Conservation (phyloP, 164 flowering plant species). For the Magnolia changhungtana region DNA sequence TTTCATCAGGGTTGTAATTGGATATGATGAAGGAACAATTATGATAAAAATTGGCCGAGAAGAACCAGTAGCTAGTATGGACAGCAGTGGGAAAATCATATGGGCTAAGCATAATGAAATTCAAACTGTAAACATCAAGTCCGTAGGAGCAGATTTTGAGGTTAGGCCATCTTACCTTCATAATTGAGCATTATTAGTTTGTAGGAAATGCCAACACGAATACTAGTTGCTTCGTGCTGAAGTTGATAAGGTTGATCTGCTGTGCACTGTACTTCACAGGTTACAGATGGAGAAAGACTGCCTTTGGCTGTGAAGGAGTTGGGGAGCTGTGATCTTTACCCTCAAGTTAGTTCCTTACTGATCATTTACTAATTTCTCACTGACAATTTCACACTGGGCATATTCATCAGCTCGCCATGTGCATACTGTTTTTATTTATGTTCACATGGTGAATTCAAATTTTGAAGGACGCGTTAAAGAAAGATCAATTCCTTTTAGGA, state of each 20-base stretch:
- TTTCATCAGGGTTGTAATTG: conserved; percentile 71
- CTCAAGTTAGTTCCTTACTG: conserved; percentile 56
- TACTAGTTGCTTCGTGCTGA: too few species aligned
- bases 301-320: conserved; percentile 95
- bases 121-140: conserved; percentile 94
- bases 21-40: conserved; percentile 96
- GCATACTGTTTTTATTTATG: too few species aligned
- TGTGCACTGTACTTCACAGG: conserved; percentile 38
- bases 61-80: conserved; percentile 98
- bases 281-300: conserved; percentile 90
- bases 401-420: too few species aligned
- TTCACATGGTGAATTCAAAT: too few species aligned
- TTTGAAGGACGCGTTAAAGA: too few species aligned
- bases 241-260: not conserved
- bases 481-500: too few species aligned
- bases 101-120: conserved; percentile 99
- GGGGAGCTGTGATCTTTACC: conserved; percentile 97
- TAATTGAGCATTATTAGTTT: conserved; percentile 48
- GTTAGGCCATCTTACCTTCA: conserved; percentile 28
- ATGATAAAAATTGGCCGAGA: conserved; percentile 94
- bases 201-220: too few species aligned
- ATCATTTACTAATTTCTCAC: not conserved
- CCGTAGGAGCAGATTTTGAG: conserved; percentile 94
- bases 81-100: conserved; percentile 89
- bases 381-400: not conserved